Base-by-base conservation (phyloP, 768 basidiomycete genomes). In the Roridomyces roridus region DNA sequence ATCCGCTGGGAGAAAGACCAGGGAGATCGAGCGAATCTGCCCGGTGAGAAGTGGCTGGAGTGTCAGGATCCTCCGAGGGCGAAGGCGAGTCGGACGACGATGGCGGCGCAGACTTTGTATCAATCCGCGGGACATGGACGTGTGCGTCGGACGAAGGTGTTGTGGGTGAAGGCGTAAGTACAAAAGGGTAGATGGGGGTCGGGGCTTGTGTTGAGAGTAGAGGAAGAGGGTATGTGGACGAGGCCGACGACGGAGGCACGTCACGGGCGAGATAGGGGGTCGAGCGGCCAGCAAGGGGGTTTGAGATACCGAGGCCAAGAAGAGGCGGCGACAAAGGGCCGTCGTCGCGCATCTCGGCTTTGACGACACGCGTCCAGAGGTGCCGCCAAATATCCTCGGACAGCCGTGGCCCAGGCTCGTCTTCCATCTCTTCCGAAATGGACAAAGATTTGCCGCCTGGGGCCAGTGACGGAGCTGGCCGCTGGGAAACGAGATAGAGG, bases 371-470 rank as follows among this genome's bases (percentile, higher is more conserved):
- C 40, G 77, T 74, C 93, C 94, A 96, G n/a, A 96, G 79, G 65
- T 88, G 82, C 67, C 80, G 86, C 94, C 94, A 96, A 43, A 93
- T 87, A 37, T 91, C 90, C 55, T 96, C 92, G 36, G 91, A 91
- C 28, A 96, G 77, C 43, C 91, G 78, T 12, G 94, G 94, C 11
- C 94, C 94, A 31, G 84, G 85, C 57, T 86, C 82, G 36, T 79
- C 77, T 56, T 71, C 67, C 6, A 31, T 4, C 24, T 78, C 73
- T 50, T 74, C 68, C 23, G 73, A 73, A n/a, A 46, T 43, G 36
- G 65, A 41, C 31, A n/a, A n/a, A n/a, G n/a, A n/a, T n/a, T 48
- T 43, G 23, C 25, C 52, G 21, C 36, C 35, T 17, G 53, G 44
- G 5, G 49, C n/a, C n/a, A n/a, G n/a, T n/a, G n/a, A n/a, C n/a